A percentile compares a stretch with the other conserved stretches of the same genome.
phyloP scores from a whole-genome alignment of 768 basidiomycete species.

The Mycena crocata region DNA sequence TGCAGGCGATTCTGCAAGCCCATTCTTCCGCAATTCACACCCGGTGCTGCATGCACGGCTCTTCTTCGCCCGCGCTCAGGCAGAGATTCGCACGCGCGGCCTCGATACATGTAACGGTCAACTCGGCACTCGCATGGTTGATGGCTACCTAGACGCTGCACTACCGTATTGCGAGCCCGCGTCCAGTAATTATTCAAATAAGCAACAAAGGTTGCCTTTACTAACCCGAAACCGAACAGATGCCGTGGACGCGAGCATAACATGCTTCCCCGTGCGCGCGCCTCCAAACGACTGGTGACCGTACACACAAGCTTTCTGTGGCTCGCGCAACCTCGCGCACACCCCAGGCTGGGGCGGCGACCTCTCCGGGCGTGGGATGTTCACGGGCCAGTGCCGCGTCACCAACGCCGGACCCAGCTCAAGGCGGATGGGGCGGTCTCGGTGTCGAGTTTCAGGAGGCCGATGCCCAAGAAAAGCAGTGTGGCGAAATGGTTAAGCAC shows the following conservation, averaged over 20 bases:
- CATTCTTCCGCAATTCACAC: conserved; percentile 33
- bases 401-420: conserved; percentile 6
- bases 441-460: conserved; percentile 24
- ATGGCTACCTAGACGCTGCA: conserved; percentile 23
- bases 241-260: no score
- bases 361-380: background rate
- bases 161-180: conserved; percentile 24
- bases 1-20: conserved; percentile 2
- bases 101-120: conserved; percentile 30
- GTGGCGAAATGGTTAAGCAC: conserved; percentile 21
- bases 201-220: no score
- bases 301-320: conserved; percentile 32
- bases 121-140: conserved; percentile 25
- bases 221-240: no score
- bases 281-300: conserved; percentile 33
- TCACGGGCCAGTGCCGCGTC: conserved; percentile 15
- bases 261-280: conserved; percentile 30
- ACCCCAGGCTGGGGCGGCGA: conserved; percentile 26
- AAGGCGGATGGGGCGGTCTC: conserved; percentile 21
- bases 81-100: conserved; percentile 19
- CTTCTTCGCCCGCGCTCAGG: conserved; percentile 31
- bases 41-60: conserved; percentile 31
- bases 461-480: background rate
- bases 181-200: no score
- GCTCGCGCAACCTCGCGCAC: conserved; percentile 22